Conservation (phyloP, 2,329 filamentous ascomycete genomes). For the Canariomyces notabilis region DNA sequence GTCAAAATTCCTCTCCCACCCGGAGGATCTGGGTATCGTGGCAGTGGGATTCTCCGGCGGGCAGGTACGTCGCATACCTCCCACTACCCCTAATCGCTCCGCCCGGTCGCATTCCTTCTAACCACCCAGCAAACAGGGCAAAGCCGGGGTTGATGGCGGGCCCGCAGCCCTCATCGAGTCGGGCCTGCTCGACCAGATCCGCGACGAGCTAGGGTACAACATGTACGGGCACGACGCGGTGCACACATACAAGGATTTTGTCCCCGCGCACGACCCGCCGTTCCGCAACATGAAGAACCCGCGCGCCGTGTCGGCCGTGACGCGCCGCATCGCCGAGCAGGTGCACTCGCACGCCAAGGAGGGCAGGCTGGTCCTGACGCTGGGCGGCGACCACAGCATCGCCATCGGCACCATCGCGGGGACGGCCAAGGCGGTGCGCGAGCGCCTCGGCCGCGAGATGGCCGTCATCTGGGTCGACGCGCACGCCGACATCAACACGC, state of each 20-base stretch:
- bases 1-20: constrained; percentile 73
- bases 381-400: constrained; percentile 94
- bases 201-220: constrained; percentile 81
- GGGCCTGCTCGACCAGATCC: constrained; percentile 78
- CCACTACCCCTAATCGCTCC: too few relatives aligned
- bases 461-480: constrained; percentile 99
- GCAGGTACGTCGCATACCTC: constrained; percentile 57
- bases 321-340: constrained; percentile 70
- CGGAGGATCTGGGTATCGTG: constrained; percentile 80
- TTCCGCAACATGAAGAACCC: constrained; percentile 95
- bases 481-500: constrained; percentile 96
- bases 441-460: constrained; percentile 75
- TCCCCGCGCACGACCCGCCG: constrained; percentile 67
- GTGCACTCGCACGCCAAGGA: constrained; percentile 80
- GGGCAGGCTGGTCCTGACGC: constrained; percentile 83
- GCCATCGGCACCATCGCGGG: constrained; percentile 91
- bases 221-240: constrained; percentile 79
- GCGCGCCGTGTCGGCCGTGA: constrained; percentile 78
- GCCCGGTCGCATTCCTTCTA: neutral
- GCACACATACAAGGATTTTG: constrained; percentile 73
- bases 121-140: constrained; percentile 55
- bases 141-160: constrained; percentile 85
- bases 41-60: constrained; percentile 95
- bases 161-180: constrained; percentile 84
- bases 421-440: constrained; percentile 77